Percentiles rank a stretch among this genome's conserved stretches.
These are phyloP conservation scores for Ceratocystis destructans DNA, from an alignment of 2,329 filamentous ascomycete genomes.

Conservation along the genomic window DNA sequence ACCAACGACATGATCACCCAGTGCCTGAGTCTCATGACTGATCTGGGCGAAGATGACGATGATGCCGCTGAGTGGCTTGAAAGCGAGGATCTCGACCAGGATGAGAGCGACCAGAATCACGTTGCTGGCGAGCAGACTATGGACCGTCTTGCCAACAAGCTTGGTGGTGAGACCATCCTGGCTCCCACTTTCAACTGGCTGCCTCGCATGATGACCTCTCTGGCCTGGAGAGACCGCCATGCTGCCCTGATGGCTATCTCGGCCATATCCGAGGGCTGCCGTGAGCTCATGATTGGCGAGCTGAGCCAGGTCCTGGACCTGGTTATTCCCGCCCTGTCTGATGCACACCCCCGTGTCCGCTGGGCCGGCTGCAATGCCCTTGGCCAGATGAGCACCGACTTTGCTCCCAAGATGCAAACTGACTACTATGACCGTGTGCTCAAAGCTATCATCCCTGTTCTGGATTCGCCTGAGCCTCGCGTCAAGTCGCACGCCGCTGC, in stretches of 20 bases:
- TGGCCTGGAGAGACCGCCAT: constrained; percentile 87
- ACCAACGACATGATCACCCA: constrained; percentile 96
- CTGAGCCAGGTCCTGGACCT: constrained; percentile 86
- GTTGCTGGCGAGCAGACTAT: constrained; percentile 97
- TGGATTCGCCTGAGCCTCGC: constrained; percentile 77
- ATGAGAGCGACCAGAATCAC: constrained; percentile 94
- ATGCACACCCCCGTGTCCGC: constrained; percentile 82
- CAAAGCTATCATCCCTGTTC: constrained; percentile 80
- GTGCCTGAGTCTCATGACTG: constrained; percentile 94
- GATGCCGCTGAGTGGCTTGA: constrained; percentile 88
- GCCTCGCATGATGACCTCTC: constrained; percentile 91
- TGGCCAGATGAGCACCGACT: constrained; percentile 99
- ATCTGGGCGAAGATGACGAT: constrained; percentile 86
- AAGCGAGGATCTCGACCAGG: constrained; percentile 85
- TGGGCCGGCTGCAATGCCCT: constrained; percentile 97
- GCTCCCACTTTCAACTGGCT: constrained; percentile 94
- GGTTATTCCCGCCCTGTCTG: constrained; percentile 80
- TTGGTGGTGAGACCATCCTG: constrained; percentile 84
- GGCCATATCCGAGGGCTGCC: constrained; percentile 92
- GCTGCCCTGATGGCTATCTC: constrained; percentile 98
- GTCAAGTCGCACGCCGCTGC: constrained; percentile 95
- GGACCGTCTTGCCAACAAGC: constrained; percentile 93
- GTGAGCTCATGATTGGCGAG: constrained; percentile 89
- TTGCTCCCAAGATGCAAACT: constrained; percentile 93
- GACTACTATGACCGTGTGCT: constrained; percentile 84